These are phyloP conservation scores for Penicillium salamii DNA, from an alignment of 495 filamentous ascomycete species.

Conservation along the genomic window DNA sequence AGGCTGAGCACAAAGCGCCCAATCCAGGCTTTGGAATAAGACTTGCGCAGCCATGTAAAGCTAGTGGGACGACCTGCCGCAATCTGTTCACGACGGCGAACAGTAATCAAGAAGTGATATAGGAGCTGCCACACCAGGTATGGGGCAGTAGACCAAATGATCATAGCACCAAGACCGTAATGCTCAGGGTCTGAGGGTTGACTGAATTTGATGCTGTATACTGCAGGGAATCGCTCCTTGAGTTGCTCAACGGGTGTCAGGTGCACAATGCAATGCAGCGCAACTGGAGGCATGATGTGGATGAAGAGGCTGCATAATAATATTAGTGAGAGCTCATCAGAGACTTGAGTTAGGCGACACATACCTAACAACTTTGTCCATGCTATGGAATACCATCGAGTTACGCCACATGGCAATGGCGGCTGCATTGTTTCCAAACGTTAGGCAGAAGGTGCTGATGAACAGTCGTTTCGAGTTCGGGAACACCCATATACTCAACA, in stretches of 20 bases:
- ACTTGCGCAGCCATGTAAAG: conserved; percentile 93
- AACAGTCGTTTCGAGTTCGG: conserved; percentile 88
- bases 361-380: conserved; percentile 90
- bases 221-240: conserved; percentile 74
- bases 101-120: conserved; percentile 93
- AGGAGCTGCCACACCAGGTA: conserved; percentile 88
- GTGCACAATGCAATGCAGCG: conserved; percentile 89
- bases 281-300: conserved; percentile 96
- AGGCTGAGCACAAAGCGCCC: conserved; percentile 79
- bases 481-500: conserved; percentile 86
- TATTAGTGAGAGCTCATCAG: conserved; percentile 8
- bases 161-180: conserved; percentile 81
- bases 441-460: conserved; percentile 88
- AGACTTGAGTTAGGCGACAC: background rate
- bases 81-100: conserved; percentile 88
- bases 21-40: conserved; percentile 83
- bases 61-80: conserved; percentile 92
- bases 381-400: conserved; percentile 93
- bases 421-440: conserved; percentile 93
- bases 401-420: conserved; percentile 99
- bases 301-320: conserved; percentile 73
- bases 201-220: conserved; percentile 77
- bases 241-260: conserved; percentile 64
- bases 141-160: conserved; percentile 88
- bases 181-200: conserved; percentile 66